Conservation (phyloP, 805 yeast genomes). For the Torulaspora microellipsoides region DNA sequence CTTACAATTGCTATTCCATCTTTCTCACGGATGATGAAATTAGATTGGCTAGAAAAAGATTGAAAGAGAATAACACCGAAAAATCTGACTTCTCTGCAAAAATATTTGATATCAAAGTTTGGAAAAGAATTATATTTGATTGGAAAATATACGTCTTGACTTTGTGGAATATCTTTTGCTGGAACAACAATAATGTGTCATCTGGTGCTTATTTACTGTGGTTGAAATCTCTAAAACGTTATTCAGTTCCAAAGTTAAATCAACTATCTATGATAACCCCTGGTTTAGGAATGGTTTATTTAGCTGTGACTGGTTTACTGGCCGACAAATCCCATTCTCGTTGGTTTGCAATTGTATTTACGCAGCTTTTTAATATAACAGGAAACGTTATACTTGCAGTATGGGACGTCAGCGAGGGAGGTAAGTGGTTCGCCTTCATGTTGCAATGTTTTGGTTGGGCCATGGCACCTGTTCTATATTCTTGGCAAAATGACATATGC, state of each 20-base stretch:
- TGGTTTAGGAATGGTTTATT: constrained; percentile 46
- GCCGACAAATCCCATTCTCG: constrained; percentile 52
- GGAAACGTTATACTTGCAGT: constrained; percentile 51
- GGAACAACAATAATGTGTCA: constrained; percentile 51
- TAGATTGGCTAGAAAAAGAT: constrained; percentile 44
- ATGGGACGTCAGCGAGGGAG: constrained; percentile 51
- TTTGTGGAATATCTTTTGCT: constrained; percentile 50
- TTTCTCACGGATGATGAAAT: constrained; percentile 55
- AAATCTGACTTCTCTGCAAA: constrained; percentile 27
- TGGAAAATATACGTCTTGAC: constrained; percentile 58
- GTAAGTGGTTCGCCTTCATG: constrained; percentile 58
- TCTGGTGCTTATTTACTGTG: constrained; percentile 55
- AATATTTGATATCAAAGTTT: constrained; percentile 41
- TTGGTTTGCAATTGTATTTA: constrained; percentile 49
- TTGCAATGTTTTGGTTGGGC: constrained; percentile 57
- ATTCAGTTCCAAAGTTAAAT: constrained; percentile 41
- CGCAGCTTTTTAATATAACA: constrained; percentile 49
- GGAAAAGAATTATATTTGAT: constrained; percentile 49
- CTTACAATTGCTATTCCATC: constrained; percentile 48
- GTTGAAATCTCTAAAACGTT: constrained; percentile 48
- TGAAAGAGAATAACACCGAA: constrained; percentile 35
- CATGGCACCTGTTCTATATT: constrained; percentile 54
- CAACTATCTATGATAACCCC: constrained; percentile 51
- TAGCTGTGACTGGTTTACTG: constrained; percentile 21
- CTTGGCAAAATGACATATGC: constrained; percentile 56